Evolutionary conservation across 225 moss, liverwort and hornwort species (phyloP).

Genomic region (Pseudoscleropodium purum): DNA sequence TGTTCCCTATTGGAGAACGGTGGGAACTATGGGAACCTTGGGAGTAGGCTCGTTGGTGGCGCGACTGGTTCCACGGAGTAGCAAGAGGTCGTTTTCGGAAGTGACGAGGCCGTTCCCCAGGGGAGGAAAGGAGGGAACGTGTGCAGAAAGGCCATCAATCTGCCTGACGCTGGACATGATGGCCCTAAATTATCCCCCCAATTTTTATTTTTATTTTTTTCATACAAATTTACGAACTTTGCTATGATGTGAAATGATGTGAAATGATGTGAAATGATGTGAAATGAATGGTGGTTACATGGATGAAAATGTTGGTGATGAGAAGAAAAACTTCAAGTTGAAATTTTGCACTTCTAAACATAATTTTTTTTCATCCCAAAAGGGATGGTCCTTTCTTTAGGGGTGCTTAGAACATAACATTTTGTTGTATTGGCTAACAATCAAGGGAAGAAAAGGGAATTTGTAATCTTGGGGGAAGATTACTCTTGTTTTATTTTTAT

Average conservation of each 20-base stretch:
- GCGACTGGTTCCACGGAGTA: neutral
- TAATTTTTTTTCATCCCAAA: neutral
- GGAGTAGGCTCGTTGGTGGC: neutral
- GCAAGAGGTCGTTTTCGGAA: neutral
- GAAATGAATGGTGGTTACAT: neutral
- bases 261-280: neutral
- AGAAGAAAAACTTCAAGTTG: neutral
- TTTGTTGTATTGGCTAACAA: neutral
- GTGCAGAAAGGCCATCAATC: neutral
- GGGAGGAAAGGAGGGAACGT: neutral
- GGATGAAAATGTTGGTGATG: neutral
- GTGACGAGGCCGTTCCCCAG: neutral
- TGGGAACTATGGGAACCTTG: neutral
- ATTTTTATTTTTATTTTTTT: neutral
- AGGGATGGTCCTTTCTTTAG: neutral
- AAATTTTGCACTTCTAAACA: neutral
- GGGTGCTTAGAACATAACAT: no score
- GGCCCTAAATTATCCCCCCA: neutral
- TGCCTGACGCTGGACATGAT: neutral
- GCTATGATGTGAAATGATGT: neutral
- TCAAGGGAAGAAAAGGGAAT: neutral
- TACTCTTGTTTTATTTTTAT: neutral
- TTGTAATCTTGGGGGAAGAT: accelerated
- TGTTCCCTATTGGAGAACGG: neutral
- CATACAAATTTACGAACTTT: neutral